Evolutionary conservation across 257 asterid species (phyloP), one percentile per base, ranked within the genome.

Genomic region (Paulownia fortunei): DNA sequence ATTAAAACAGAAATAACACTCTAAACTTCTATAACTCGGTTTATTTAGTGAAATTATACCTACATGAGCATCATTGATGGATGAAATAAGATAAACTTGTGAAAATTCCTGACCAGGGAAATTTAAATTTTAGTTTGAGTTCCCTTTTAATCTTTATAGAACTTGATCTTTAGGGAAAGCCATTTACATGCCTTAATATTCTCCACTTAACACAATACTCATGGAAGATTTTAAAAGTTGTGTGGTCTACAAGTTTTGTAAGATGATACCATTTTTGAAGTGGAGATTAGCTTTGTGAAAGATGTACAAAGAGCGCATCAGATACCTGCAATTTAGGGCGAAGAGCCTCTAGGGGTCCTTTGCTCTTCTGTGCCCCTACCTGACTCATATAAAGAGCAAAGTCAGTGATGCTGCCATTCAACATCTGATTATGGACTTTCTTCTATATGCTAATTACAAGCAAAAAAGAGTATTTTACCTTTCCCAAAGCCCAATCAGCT

Each of bases 401-500:
- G 36, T 10, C 56, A n/a, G 15, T 72, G 32, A 66, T n/a, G 21
- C 39, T 11, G 58, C 21, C 15, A 13, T 64, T 3, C 27, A 46
- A 49, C 18, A 47, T 24, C 75, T 30, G 18, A 41, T 41, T 8
- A 21, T 47, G 18, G 46, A 62, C 37, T 61, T 47, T 8, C 60
- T 32, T 44, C 5, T 46, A 44, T 12, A 42, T 11, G 39, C 10
- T 21, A 51, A 76, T 0, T 6, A 30, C 59, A 68, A n/a, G 42
- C 36, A 69, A 15, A 58, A 24, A 42, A 18, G 16, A 67, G 30
- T 54, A 37, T 49, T 21, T 71, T 79, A 92, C 97, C 96, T 94
- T 94, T 55, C 94, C 91, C 74, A 94, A 81, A 64, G 92, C 97
- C 98, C 98, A 93, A 72, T 91, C 98, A 6, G 98, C 98, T 52